phyloP scores from a whole-genome alignment of 306 rosid species.

The Dalbergia oliveri region DNA sequence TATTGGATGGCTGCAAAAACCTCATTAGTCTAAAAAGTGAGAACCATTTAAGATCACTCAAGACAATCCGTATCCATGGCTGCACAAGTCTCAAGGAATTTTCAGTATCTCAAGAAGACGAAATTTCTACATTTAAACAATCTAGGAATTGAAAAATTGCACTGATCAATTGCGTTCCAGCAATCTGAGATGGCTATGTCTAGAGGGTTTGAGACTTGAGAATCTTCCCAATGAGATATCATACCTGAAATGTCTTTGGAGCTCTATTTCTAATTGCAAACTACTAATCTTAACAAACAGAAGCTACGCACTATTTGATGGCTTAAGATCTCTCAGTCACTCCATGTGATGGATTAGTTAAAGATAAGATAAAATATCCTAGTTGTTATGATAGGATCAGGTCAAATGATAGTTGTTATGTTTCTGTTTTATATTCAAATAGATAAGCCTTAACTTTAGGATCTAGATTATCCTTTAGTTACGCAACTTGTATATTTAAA shows the following conservation, averaged over 20 bases:
- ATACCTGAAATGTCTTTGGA: not conserved
- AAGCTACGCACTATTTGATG: not conserved
- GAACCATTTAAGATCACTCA: not conserved
- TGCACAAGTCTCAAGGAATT: not conserved
- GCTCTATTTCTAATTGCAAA: not conserved
- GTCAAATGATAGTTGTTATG: too few species aligned
- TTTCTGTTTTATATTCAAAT: too few species aligned
- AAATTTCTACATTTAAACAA: accelerated
- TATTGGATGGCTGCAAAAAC: not conserved
- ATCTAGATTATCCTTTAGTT: too few species aligned
- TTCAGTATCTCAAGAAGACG: not conserved
- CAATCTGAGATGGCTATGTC: not conserved
- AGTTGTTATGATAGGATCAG: too few species aligned
- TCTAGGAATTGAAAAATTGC: not conserved
- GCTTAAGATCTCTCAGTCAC: not conserved
- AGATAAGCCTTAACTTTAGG: too few species aligned
- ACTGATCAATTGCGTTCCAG: not conserved
- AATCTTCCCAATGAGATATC: not conserved
- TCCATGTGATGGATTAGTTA: not conserved
- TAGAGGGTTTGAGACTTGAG: not conserved
- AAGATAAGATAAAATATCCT: too few species aligned
- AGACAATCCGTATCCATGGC: accelerated
- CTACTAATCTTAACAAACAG: not conserved
- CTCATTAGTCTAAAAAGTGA: not conserved
- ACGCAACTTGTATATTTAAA: too few species aligned